Conservation (phyloP, 2,329 filamentous ascomycete genomes). For the Exophiala mesophila region DNA sequence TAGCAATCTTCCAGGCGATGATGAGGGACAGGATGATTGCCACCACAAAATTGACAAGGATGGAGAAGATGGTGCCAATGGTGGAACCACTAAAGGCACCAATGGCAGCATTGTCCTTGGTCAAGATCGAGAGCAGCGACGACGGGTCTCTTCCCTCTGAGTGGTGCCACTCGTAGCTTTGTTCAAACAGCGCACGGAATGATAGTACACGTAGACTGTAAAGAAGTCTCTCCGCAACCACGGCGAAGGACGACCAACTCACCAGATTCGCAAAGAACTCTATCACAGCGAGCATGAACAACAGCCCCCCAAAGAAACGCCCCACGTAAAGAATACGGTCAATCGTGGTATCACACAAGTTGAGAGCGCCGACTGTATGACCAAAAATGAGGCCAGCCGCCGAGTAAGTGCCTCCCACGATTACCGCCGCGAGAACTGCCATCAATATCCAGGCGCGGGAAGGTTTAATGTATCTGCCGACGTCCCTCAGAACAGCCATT, state of each 20-base stretch:
- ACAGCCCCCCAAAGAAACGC: constrained; percentile 53
- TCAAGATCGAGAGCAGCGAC: constrained; percentile 62
- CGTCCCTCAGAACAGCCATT: constrained; percentile 27
- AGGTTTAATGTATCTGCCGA: constrained; percentile 40
- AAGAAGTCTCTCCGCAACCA: constrained; percentile 18
- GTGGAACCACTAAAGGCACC: constrained; percentile 51
- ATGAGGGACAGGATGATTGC: constrained; percentile 66
- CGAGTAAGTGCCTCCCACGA: constrained; percentile 56
- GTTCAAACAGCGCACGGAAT: constrained; percentile 21
- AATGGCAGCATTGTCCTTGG: constrained; percentile 62
- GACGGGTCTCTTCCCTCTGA: constrained; percentile 59
- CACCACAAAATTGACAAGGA: constrained; percentile 59
- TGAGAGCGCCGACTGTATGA: constrained; percentile 54
- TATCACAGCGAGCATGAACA: constrained; percentile 57
- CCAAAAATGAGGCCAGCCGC: constrained; percentile 57
- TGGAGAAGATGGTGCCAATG: constrained; percentile 21
- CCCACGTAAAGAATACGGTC: constrained; percentile 47
- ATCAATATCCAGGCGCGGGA: constrained; percentile 43
- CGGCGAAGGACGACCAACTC: constrained; percentile 43
- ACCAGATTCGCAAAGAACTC: constrained; percentile 59
- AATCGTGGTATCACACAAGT: constrained; percentile 45
- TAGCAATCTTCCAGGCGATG: constrained; percentile 69
- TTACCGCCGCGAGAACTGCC: constrained; percentile 47
- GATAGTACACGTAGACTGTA: constrained; percentile 18
- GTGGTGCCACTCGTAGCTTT: constrained; percentile 58